phyloP scores from a whole-genome alignment of 2,329 filamentous ascomycete genomes.

The Sporothrix luriei region DNA sequence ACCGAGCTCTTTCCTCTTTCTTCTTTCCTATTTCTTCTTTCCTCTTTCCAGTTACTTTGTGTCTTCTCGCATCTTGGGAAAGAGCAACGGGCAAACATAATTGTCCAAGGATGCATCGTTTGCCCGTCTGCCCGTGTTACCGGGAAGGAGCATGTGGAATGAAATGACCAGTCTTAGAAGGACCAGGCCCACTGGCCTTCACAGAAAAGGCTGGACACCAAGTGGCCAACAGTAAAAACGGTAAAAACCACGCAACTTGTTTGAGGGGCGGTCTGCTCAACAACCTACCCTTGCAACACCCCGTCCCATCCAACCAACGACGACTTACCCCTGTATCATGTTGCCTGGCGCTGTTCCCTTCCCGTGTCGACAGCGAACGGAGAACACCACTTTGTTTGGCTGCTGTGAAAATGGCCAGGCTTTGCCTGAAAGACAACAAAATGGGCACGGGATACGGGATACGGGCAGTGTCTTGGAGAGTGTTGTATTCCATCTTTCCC shows the following conservation, averaged over 20 bases:
- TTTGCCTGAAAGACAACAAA: neutral
- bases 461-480: neutral
- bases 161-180: neutral
- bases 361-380: neutral
- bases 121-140: conserved; percentile 5
- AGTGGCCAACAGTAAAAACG: neutral
- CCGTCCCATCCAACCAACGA: conserved; percentile 1
- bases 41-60: neutral
- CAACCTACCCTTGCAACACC: conserved; percentile 1
- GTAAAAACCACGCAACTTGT: conserved; percentile 17
- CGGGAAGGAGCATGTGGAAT: neutral
- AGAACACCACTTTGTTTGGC: neutral
- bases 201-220: neutral
- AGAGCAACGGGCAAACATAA: neutral
- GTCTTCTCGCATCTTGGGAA: neutral
- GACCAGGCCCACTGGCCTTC: conserved; percentile 7
- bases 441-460: neutral
- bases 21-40: too few species aligned
- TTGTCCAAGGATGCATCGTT: neutral
- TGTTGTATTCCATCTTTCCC: neutral
- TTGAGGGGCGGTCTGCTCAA: neutral
- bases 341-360: neutral
- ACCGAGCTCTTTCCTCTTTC: neutral
- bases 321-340: conserved; percentile 1
- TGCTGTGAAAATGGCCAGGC: neutral